These are phyloP conservation scores for Sarocladium strictum DNA, from an alignment of 2,329 filamentous ascomycete species.

Conservation along the genomic window DNA sequence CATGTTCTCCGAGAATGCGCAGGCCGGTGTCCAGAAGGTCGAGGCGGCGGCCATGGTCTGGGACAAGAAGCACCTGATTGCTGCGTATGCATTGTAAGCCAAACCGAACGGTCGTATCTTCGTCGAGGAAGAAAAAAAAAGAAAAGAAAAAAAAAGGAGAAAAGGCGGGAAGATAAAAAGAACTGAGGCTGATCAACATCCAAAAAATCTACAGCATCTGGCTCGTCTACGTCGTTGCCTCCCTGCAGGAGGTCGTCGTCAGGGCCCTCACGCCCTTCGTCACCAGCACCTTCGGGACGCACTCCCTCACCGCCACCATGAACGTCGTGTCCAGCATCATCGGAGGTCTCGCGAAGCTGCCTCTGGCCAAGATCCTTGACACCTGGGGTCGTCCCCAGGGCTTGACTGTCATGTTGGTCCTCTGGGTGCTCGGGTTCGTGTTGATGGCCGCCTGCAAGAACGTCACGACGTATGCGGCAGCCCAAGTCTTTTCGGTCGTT, in stretches of 20 bases:
- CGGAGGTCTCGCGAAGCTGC: conserved; percentile 18
- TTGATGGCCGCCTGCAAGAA: conserved; percentile 52
- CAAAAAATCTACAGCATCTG: too few relatives aligned
- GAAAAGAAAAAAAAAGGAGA: too few relatives aligned
- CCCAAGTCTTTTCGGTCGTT: conserved; percentile 52
- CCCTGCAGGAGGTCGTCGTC: conserved; percentile 17
- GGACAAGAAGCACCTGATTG: conserved; percentile 10
- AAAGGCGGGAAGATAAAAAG: too few relatives aligned
- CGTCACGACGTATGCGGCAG: conserved; percentile 37
- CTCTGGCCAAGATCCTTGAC: conserved; percentile 33
- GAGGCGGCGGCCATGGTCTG: conserved; percentile 18
- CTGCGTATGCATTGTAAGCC: conserved; percentile 1
- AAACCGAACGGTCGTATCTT: too few relatives aligned
- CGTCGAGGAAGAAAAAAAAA: too few relatives aligned
- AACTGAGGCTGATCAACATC: too few relatives aligned
- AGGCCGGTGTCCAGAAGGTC: conserved; percentile 18
- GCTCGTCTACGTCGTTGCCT: conserved; percentile 17
- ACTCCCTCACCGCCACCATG: conserved; percentile 32
- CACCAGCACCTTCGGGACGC: conserved; percentile 28
- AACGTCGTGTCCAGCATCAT: conserved; percentile 36
- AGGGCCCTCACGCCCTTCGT: conserved; percentile 18
- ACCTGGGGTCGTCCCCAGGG: conserved; percentile 31
- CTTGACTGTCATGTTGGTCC: conserved; percentile 24
- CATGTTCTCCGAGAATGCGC: conserved; percentile 1
- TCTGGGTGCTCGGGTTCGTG: conserved; percentile 38